Conservation (phyloP, 2,329 filamentous ascomycete species). For the Talaromyces pinophilus region DNA sequence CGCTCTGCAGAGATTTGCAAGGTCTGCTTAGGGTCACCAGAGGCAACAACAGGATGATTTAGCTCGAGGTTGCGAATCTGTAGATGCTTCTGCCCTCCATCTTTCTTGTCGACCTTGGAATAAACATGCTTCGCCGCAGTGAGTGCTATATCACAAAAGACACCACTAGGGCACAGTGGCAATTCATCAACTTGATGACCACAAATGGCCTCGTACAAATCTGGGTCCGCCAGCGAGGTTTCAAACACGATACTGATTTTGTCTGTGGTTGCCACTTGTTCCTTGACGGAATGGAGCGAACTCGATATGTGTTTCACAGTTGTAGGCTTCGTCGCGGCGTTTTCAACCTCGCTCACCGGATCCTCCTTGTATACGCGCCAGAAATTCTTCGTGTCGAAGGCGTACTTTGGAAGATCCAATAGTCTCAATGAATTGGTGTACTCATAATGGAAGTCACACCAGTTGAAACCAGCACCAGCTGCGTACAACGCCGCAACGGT, state of each 20-base stretch:
- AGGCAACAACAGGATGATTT: background rate
- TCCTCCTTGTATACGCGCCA: background rate
- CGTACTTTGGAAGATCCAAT: background rate
- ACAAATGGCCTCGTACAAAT: background rate
- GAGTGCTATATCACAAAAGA: background rate
- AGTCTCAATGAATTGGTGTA: background rate
- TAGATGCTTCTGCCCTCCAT: background rate
- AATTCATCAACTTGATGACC: background rate
- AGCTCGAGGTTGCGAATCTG: background rate
- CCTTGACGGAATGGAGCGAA: background rate
- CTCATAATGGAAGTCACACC: background rate
- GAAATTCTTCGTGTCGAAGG: background rate
- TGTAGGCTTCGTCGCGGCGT: background rate
- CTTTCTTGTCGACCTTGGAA: background rate
- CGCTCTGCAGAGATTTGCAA: background rate
- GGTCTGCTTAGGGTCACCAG: background rate
- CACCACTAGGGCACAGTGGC: background rate
- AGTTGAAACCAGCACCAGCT: background rate
- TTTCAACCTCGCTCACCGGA: background rate
- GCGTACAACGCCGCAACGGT: background rate
- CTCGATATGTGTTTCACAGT: background rate
- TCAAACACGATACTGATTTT: background rate
- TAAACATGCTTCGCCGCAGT: background rate
- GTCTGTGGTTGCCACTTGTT: background rate
- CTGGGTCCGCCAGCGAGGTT: background rate